Evolutionary conservation across 1,284 basidiomycete genomes (phyloP).

Genomic region (Takashimella koratensis): DNA sequence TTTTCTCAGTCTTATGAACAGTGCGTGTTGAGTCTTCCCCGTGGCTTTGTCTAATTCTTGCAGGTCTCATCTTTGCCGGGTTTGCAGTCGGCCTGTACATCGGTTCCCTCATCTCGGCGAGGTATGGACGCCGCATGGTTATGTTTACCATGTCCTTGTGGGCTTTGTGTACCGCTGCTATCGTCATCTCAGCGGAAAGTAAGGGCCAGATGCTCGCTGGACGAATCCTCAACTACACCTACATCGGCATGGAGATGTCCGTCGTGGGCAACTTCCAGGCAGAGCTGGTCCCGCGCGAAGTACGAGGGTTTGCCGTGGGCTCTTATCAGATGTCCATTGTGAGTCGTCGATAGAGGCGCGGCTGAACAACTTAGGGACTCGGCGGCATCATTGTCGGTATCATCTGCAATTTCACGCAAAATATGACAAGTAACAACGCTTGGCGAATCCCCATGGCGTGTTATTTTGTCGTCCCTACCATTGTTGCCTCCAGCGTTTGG

Average conservation of each 20-base stretch:
- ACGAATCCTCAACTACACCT: conserved; percentile 11
- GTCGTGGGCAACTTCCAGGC: conserved; percentile 13
- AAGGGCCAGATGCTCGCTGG: conserved; percentile 7
- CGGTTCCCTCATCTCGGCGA: conserved; percentile 8
- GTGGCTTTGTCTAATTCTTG: conserved; percentile 1
- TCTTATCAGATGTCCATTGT: conserved; percentile 15
- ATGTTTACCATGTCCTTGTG: conserved; percentile 15
- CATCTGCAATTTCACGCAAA: no score
- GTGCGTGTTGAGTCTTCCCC: conserved; percentile 5
- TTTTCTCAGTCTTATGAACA: conserved; percentile 9
- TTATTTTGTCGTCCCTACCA: no score
- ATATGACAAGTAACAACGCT: no score
- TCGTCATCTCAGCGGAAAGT: conserved; percentile 9
- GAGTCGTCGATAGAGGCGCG: no score
- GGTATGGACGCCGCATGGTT: conserved; percentile 13
- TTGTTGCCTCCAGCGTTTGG: background rate
- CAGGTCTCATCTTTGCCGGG: background rate
- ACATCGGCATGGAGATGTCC: conserved; percentile 19
- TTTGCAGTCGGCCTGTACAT: conserved; percentile 3
- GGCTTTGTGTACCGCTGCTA: conserved; percentile 7
- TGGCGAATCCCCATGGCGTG: no score
- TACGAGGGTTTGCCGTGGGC: conserved; percentile 12
- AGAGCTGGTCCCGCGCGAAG: conserved; percentile 12
- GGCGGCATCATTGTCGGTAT: no score
- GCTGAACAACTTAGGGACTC: no score